phyloP scores from a whole-genome alignment of 2,329 filamentous ascomycete species.

The Penicillium sp. region DNA sequence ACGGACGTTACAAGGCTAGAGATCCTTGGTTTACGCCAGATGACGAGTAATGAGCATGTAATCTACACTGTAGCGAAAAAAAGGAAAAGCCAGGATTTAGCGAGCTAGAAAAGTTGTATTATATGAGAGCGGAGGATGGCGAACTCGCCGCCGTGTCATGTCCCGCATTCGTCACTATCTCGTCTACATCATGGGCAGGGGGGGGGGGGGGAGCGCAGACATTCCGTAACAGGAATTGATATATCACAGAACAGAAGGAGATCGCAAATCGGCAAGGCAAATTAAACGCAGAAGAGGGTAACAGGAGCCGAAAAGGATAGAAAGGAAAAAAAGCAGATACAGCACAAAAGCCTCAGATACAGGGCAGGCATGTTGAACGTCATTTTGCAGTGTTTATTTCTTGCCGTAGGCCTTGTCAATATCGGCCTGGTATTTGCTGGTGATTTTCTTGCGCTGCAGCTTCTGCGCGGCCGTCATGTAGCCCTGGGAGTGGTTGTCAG shows the following conservation, averaged over 20 bases:
- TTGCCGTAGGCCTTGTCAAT: slow-evolving; percentile 60
- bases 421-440: slow-evolving; percentile 60
- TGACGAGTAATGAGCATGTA: neutral
- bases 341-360: neutral
- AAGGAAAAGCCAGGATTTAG: too few relatives aligned
- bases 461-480: slow-evolving; percentile 70
- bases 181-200: slow-evolving; percentile 16
- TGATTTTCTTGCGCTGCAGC: slow-evolving; percentile 66
- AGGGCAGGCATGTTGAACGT: neutral
- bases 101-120: too few relatives aligned
- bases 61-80: neutral
- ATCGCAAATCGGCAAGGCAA: slow-evolving; percentile 15
- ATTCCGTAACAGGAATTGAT: slow-evolving; percentile 7
- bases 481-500: slow-evolving; percentile 44
- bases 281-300: slow-evolving; percentile 19
- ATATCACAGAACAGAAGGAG: slow-evolving; percentile 15
- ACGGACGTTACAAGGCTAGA: neutral
- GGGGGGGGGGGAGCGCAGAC: slow-evolving; percentile 7
- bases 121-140: too few relatives aligned
- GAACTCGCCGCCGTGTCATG: slow-evolving; percentile 11
- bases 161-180: slow-evolving; percentile 21
- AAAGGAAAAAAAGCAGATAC: slow-evolving; percentile 7
- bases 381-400: slow-evolving; percentile 17
- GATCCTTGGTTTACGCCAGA: neutral
- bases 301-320: slow-evolving; percentile 9